A percentile compares a stretch with the other conserved stretches of the same genome.
These are phyloP conservation scores for Iberis pinnata DNA, from an alignment of 345 rosid genomes.

Conservation along the genomic window DNA sequence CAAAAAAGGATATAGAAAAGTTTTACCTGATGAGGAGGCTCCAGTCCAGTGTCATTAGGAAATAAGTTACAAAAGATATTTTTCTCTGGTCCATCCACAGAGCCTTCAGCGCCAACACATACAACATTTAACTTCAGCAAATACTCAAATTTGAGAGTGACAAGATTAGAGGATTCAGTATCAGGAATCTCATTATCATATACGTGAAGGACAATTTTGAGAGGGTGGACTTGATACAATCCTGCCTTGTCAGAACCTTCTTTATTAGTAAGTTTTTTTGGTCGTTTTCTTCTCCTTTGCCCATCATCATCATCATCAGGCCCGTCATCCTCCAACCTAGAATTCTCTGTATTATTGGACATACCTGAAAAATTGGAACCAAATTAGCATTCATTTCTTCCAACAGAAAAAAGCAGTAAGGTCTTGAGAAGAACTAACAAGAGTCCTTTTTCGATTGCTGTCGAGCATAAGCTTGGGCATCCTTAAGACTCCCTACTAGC, in stretches of 20 bases:
- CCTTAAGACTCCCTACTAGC: slow-evolving; percentile 75
- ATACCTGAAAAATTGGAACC: slow-evolving; percentile 38
- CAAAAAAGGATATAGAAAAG: neutral
- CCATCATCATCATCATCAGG: slow-evolving; percentile 91
- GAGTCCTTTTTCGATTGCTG: slow-evolving; percentile 74
- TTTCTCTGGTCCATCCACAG: slow-evolving; percentile 56
- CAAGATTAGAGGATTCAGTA: slow-evolving; percentile 56
- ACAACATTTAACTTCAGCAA: slow-evolving; percentile 71
- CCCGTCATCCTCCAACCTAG: slow-evolving; percentile 75
- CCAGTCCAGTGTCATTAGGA: slow-evolving; percentile 76
- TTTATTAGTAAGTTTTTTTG: slow-evolving; percentile 45
- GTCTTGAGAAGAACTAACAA: slow-evolving; percentile 31
- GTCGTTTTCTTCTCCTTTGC: slow-evolving; percentile 82
- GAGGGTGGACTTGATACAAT: slow-evolving; percentile 69
- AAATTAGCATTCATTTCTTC: slow-evolving; percentile 10
- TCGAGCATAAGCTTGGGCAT: slow-evolving; percentile 74
- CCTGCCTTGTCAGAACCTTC: slow-evolving; percentile 66
- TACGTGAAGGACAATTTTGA: slow-evolving; percentile 59
- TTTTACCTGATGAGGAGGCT: slow-evolving; percentile 84
- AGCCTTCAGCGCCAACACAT: slow-evolving; percentile 71
- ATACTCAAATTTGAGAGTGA: slow-evolving; percentile 74
- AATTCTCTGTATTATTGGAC: slow-evolving; percentile 48
- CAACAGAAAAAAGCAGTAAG: neutral
- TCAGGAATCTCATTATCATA: slow-evolving; percentile 63
- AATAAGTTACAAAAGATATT: slow-evolving; percentile 86